These are phyloP conservation scores for Albophoma yamanashiensis DNA, from an alignment of 2,329 filamentous ascomycete species.

Conservation along the genomic window DNA sequence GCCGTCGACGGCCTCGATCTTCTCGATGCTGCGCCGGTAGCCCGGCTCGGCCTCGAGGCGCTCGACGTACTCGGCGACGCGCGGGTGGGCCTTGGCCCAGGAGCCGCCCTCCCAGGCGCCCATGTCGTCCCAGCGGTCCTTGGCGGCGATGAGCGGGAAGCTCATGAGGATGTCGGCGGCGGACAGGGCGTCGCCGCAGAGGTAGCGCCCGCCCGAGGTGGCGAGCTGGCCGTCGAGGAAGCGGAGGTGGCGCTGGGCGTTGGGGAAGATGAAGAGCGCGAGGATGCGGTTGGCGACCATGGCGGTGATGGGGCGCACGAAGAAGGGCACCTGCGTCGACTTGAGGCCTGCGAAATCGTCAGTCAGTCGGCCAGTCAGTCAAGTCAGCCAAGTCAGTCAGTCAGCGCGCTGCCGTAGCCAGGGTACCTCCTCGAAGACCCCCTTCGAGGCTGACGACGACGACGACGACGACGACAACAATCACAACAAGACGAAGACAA, in stretches of 20 bases:
- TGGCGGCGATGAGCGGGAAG: slow-evolving; percentile 37
- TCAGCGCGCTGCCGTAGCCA: too few species aligned
- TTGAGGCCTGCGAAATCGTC: slow-evolving; percentile 25
- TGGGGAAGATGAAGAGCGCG: slow-evolving; percentile 32
- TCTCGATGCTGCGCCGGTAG: slow-evolving; percentile 35
- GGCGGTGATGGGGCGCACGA: slow-evolving; percentile 39
- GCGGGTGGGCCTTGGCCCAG: slow-evolving; percentile 29
- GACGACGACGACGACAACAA: too few species aligned
- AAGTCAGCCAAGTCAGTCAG: too few species aligned
- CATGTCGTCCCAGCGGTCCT: slow-evolving; percentile 26
- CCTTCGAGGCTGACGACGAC: too few species aligned
- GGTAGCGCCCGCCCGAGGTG: slow-evolving; percentile 32
- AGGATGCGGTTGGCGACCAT: slow-evolving; percentile 31
- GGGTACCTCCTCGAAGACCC: too few species aligned
- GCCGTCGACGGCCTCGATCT: slow-evolving; percentile 39
- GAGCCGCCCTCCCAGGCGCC: slow-evolving; percentile 30
- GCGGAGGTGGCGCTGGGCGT: slow-evolving; percentile 33
- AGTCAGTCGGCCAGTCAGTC: background rate
- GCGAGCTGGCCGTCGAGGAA: slow-evolving; percentile 39
- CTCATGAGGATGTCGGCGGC: slow-evolving; percentile 44
- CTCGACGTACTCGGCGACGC: slow-evolving; percentile 34
- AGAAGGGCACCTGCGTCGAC: slow-evolving; percentile 36
- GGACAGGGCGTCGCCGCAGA: slow-evolving; percentile 38
- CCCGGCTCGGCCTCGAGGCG: slow-evolving; percentile 34
- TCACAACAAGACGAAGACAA: too few species aligned